Conservation (phyloP, 176 grass and related monocot genomes). For the Hsuehochloa calcarea region DNA sequence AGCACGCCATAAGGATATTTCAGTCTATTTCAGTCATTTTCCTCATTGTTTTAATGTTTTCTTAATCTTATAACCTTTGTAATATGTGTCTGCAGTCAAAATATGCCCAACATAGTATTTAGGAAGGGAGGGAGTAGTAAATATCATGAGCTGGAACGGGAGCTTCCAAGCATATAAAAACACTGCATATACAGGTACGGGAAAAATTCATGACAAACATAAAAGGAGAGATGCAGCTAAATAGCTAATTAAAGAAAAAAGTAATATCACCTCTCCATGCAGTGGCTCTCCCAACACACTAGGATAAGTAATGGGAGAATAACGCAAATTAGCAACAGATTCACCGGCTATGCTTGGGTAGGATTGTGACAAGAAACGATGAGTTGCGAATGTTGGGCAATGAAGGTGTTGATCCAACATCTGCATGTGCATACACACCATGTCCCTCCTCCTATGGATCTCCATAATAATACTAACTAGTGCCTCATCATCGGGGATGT, state of each 20-base stretch:
- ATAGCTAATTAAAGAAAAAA: slow-evolving; percentile 7
- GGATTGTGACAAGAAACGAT: slow-evolving; percentile 88
- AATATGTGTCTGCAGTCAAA: not conserved
- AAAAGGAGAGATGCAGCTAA: not conserved
- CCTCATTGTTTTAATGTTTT: not conserved
- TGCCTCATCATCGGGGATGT: slow-evolving; percentile 93
- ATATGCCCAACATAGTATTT: not conserved
- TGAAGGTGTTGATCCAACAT: slow-evolving; percentile 98
- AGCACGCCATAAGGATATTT: not conserved
- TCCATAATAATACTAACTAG: slow-evolving; percentile 95
- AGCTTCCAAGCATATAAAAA: slow-evolving; percentile 1
- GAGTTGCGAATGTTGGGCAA: slow-evolving; percentile 93
- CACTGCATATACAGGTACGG: not conserved
- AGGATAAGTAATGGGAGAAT: slow-evolving; percentile 97
- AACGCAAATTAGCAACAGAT: slow-evolving; percentile 81
- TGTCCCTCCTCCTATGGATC: slow-evolving; percentile 94
- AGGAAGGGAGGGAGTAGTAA: not conserved
- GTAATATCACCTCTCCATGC: slow-evolving; percentile 81
- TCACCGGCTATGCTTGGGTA: slow-evolving; percentile 89
- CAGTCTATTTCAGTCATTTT: slow-evolving; percentile 3
- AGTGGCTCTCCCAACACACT: slow-evolving; percentile 91
- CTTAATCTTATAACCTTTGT: not conserved
- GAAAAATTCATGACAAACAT: slow-evolving; percentile 19
- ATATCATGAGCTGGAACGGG: not conserved
- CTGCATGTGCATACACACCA: slow-evolving; percentile 99